These are phyloP conservation scores for Dothistroma pini DNA, from an alignment of 2,329 filamentous ascomycete species.

Conservation along the genomic window DNA sequence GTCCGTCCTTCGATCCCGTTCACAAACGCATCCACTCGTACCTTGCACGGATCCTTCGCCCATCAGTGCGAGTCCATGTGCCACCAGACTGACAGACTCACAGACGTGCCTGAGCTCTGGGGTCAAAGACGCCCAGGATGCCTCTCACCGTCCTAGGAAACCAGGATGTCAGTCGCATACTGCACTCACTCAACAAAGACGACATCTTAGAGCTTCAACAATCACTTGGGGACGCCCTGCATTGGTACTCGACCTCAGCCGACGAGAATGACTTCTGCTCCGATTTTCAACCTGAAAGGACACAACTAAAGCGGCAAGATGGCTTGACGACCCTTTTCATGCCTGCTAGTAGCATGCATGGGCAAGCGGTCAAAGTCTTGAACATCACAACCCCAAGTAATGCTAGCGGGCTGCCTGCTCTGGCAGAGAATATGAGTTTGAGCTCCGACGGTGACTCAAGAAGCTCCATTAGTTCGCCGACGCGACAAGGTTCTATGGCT, in stretches of 20 bases:
- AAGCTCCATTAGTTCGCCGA: slow-evolving; percentile 28
- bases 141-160: slow-evolving; percentile 59
- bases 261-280: slow-evolving; percentile 56
- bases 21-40: not conserved
- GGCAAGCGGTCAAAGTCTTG: slow-evolving; percentile 63
- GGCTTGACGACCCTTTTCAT: slow-evolving; percentile 64
- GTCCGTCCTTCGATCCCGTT: not conserved
- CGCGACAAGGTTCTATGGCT: slow-evolving; percentile 31
- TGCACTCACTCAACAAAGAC: slow-evolving; percentile 54
- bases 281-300: slow-evolving; percentile 59
- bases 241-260: slow-evolving; percentile 61
- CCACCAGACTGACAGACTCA: not conserved
- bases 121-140: slow-evolving; percentile 40
- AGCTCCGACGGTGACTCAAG: slow-evolving; percentile 23
- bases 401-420: slow-evolving; percentile 21
- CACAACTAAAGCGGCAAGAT: slow-evolving; percentile 57
- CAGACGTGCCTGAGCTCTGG: not conserved
- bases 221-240: slow-evolving; percentile 57
- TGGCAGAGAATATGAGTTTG: slow-evolving; percentile 27
- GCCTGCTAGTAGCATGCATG: slow-evolving; percentile 59
- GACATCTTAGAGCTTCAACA: slow-evolving; percentile 57
- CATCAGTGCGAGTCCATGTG: not conserved
- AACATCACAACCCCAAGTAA: slow-evolving; percentile 46
- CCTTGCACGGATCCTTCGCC: not conserved
- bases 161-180: slow-evolving; percentile 52